Evolutionary conservation across 495 filamentous ascomycete species (phyloP).

Genomic region (Podospora tetraspora): DNA sequence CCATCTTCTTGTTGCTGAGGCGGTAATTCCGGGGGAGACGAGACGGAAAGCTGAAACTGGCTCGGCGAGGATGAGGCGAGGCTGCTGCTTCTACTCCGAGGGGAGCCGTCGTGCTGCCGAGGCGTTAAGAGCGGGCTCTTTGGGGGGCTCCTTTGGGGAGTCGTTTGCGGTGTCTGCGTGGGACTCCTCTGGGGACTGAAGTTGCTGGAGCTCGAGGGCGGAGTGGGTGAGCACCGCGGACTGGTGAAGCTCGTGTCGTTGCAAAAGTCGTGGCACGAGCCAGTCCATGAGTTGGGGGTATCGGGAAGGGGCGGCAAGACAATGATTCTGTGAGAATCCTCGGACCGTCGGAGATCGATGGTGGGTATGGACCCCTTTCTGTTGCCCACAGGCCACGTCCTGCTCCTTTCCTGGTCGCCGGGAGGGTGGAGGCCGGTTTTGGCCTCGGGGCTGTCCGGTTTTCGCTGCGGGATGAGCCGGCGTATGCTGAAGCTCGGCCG

Average conservation of each 20-base stretch:
- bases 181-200: conserved; percentile 6
- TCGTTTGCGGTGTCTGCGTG: conserved; percentile 19
- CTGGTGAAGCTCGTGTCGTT: conserved; percentile 19
- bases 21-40: conserved; percentile 17
- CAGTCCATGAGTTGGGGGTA: conserved; percentile 43
- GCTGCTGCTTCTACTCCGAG: conserved; percentile 14
- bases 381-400: conserved; percentile 26
- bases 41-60: conserved; percentile 11
- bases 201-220: conserved; percentile 10
- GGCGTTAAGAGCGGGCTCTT: conserved; percentile 27
- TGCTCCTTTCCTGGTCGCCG: conserved; percentile 29
- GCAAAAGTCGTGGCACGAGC: conserved; percentile 45
- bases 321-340: conserved; percentile 37
- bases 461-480: conserved; percentile 37
- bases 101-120: conserved; percentile 19
- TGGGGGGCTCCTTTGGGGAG: conserved; percentile 24
- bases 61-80: conserved; percentile 2
- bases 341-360: conserved; percentile 37
- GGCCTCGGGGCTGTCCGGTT: conserved; percentile 28
- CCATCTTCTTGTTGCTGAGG: neutral
- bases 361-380: conserved; percentile 32
- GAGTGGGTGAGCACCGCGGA: conserved; percentile 23
- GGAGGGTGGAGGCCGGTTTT: conserved; percentile 28
- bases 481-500: conserved; percentile 42
- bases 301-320: conserved; percentile 40